Evolutionary conservation across 2,329 filamentous ascomycete species (phyloP).

Genomic region (Cladophialophora psammophila): DNA sequence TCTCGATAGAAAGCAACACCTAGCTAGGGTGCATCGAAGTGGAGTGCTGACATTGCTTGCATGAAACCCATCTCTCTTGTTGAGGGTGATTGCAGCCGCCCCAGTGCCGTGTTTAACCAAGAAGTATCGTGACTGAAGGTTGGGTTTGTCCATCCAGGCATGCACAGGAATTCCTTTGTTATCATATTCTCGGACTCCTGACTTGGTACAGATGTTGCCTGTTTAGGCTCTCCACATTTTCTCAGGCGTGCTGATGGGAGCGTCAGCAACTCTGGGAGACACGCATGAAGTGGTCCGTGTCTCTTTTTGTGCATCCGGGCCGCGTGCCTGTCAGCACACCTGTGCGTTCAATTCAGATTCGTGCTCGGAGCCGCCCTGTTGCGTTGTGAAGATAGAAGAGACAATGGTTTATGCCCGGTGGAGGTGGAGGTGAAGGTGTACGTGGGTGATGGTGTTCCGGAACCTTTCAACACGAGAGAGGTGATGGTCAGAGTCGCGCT

Average conservation of each 20-base stretch:
- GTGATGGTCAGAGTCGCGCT: background rate
- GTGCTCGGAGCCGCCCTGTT: background rate
- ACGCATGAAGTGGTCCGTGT: background rate
- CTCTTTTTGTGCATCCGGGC: background rate
- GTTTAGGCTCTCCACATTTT: background rate
- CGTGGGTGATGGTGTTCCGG: no score
- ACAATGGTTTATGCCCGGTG: background rate
- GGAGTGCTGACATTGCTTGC: no score
- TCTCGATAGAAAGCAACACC: no score
- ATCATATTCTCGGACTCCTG: background rate
- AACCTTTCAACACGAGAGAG: background rate
- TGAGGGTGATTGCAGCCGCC: no score
- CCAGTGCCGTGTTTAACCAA: conserved; percentile 49
- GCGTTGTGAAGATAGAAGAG: background rate
- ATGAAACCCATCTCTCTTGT: no score
- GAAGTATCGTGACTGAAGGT: conserved; percentile 63
- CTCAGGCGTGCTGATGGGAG: background rate
- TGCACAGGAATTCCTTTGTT: background rate
- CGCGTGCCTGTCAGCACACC: no score
- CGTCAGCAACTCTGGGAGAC: background rate
- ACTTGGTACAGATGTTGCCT: background rate
- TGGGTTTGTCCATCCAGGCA: background rate
- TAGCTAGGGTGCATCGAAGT: no score
- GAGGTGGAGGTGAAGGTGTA: background rate
- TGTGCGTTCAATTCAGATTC: background rate